These are phyloP conservation scores for Wallacemonas sp. DNA, from an alignment of 208 protist species.

Conservation along the genomic window DNA sequence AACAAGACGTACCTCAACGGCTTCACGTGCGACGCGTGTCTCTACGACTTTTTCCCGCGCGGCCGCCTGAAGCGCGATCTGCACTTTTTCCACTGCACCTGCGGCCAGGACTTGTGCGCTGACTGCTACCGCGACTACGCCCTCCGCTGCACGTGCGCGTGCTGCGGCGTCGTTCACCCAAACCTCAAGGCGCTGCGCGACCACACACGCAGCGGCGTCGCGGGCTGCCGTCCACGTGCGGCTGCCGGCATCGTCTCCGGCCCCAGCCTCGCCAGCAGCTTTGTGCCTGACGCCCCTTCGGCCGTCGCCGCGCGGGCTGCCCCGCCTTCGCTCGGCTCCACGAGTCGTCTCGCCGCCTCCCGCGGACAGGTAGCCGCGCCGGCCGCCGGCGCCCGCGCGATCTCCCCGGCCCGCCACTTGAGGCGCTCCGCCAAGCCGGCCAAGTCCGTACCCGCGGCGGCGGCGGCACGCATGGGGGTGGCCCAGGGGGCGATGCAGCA, in stretches of 20 bases:
- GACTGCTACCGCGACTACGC: conserved; percentile 70
- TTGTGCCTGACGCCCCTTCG: too few relatives aligned
- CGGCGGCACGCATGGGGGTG: not conserved
- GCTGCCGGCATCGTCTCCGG: conserved; percentile 12
- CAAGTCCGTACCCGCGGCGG: not conserved
- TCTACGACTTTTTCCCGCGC: conserved; percentile 69
- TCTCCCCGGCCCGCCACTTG: conserved; percentile 2
- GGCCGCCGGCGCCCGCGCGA: not conserved
- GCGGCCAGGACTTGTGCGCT: conserved; percentile 82
- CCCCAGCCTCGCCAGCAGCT: too few relatives aligned
- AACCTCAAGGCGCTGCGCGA: conserved; percentile 71
- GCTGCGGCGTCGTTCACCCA: conserved; percentile 55
- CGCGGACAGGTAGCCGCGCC: not conserved
- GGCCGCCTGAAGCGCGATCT: conserved; percentile 34
- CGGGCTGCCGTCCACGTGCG: conserved; percentile 9
- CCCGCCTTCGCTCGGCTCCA: conserved; percentile 9
- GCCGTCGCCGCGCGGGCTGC: too few relatives aligned
- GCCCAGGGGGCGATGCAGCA: conserved; percentile 1
- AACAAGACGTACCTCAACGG: conserved; percentile 73
- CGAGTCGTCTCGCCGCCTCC: conserved; percentile 6
- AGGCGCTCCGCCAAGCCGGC: conserved; percentile 4
- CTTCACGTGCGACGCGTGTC: conserved; percentile 87
- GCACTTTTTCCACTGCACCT: conserved; percentile 86
- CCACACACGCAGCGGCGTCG: conserved; percentile 31
- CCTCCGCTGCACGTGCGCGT: conserved; percentile 64